A percentile compares a stretch with the other conserved stretches of the same genome.
These are phyloP conservation scores for Xerocomus brunneocitrinus DNA, from an alignment of 768 basidiomycete genomes.

Conservation along the genomic window DNA sequence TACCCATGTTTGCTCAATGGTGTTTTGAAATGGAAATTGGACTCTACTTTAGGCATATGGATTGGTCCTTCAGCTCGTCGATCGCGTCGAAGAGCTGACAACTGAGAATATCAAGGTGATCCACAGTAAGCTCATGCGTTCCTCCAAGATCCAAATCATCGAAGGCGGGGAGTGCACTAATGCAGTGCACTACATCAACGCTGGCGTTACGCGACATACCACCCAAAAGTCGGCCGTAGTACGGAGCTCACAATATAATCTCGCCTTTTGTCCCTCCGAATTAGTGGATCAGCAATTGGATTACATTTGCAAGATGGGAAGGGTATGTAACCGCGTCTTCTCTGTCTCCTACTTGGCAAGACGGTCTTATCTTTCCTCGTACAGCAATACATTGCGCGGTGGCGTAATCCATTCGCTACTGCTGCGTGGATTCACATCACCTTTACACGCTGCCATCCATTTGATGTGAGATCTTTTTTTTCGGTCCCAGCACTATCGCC, in stretches of 20 bases:
- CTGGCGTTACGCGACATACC: constrained; percentile 25
- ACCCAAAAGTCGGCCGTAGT: constrained; percentile 29
- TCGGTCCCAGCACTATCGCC: not conserved
- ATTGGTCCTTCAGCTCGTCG: constrained; percentile 18
- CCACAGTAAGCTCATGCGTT: constrained; percentile 28
- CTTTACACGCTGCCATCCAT: constrained; percentile 33
- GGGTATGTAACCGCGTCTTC: constrained; percentile 14
- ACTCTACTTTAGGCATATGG: constrained; percentile 22
- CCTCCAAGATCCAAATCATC: constrained; percentile 28
- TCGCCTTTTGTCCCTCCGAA: constrained; percentile 30
- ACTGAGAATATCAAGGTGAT: constrained; percentile 28
- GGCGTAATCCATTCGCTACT: constrained; percentile 36
- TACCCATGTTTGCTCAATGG: not conserved
- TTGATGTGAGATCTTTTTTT: constrained; percentile 24
- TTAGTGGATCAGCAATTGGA: constrained; percentile 31
- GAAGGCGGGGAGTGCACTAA: constrained; percentile 7
- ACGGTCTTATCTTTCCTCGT: not conserved
- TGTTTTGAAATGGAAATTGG: not conserved
- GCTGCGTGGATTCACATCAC: constrained; percentile 35
- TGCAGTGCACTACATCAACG: constrained; percentile 26
- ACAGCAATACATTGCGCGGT: constrained; percentile 35
- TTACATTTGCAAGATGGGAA: constrained; percentile 34
- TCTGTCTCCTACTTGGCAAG: not conserved
- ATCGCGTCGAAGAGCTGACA: constrained; percentile 24
- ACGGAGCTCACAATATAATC: constrained; percentile 31